Conservation (phyloP, 345 rosid species). For the Rhodamnia rubescens region DNA sequence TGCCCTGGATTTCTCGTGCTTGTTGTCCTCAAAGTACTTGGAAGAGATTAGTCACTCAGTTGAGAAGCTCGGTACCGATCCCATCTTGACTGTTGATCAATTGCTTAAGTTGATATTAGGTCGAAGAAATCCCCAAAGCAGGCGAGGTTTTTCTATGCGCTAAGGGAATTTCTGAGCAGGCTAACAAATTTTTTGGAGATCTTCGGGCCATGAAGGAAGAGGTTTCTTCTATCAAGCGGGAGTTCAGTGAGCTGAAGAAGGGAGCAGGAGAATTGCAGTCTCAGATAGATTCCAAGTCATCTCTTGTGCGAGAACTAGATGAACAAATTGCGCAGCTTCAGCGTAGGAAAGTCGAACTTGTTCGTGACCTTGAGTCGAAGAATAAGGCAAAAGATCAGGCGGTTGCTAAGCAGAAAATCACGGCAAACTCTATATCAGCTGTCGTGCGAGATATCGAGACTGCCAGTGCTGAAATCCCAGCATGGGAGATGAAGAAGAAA, state of each 20-base stretch:
- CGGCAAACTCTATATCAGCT: not conserved
- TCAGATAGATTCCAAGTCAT: not conserved
- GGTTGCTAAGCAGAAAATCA: not conserved
- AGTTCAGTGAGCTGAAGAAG: not conserved
- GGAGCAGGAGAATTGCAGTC: not conserved
- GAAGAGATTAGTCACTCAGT: not conserved
- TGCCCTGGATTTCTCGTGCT: not conserved
- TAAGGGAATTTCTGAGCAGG: not conserved
- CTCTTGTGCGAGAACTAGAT: not conserved
- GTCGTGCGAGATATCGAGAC: not conserved
- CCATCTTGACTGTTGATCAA: not conserved
- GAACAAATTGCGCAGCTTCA: not conserved
- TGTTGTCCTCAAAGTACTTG: not conserved
- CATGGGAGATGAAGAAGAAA: not conserved
- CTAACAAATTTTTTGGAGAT: not conserved
- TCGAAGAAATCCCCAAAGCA: not conserved
- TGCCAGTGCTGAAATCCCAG: not conserved
- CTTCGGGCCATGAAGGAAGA: not conserved
- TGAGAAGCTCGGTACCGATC: not conserved
- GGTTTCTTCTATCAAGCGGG: not conserved
- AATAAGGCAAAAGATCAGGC: not conserved
- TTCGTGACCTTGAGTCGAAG: not conserved
- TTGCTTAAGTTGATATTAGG: not conserved
- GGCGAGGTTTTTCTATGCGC: not conserved
- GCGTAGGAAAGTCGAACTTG: not conserved